These are phyloP conservation scores for Malus hybrid DNA, from an alignment of 331 rosid genomes.

Conservation along the genomic window DNA sequence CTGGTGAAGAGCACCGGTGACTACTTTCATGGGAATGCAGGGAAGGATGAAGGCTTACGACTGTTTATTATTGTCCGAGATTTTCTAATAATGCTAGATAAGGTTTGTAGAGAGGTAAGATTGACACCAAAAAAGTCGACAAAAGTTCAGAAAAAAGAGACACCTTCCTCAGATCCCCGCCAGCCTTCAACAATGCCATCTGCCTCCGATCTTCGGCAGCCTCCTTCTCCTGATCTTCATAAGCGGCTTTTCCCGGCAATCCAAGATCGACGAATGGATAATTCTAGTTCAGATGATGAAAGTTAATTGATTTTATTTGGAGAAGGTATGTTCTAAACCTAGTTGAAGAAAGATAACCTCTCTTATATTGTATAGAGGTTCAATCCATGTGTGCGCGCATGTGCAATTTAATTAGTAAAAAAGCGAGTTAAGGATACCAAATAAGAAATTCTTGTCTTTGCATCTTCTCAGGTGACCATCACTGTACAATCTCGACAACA, in stretches of 20 bases:
- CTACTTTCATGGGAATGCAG: constrained; percentile 85
- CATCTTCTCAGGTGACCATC: constrained; percentile 5
- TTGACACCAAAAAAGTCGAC: constrained; percentile 28
- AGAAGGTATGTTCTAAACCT: constrained; percentile 23
- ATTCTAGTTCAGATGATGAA: constrained; percentile 84
- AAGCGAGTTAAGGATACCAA: background rate
- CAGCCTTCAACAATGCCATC: constrained; percentile 26
- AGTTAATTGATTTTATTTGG: constrained; percentile 42
- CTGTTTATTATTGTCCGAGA: constrained; percentile 70
- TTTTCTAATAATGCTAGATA: constrained; percentile 78
- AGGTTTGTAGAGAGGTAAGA: constrained; percentile 62
- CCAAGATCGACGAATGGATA: constrained; percentile 43
- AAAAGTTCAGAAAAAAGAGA: constrained; percentile 34
- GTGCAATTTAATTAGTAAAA: background rate
- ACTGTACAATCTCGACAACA: background rate
- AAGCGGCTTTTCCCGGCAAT: constrained; percentile 53
- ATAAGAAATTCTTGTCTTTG: background rate
- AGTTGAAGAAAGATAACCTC: background rate
- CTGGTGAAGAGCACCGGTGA: constrained; percentile 87
- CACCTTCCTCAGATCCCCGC: constrained; percentile 37
- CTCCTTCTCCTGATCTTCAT: constrained; percentile 37
- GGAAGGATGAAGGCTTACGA: constrained; percentile 84
- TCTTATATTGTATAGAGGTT: constrained; percentile 3
- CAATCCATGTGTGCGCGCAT: background rate
- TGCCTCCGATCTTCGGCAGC: constrained; percentile 27